Conservation (phyloP, 2,329 filamentous ascomycete genomes). For the Tympanopsis confertula region DNA sequence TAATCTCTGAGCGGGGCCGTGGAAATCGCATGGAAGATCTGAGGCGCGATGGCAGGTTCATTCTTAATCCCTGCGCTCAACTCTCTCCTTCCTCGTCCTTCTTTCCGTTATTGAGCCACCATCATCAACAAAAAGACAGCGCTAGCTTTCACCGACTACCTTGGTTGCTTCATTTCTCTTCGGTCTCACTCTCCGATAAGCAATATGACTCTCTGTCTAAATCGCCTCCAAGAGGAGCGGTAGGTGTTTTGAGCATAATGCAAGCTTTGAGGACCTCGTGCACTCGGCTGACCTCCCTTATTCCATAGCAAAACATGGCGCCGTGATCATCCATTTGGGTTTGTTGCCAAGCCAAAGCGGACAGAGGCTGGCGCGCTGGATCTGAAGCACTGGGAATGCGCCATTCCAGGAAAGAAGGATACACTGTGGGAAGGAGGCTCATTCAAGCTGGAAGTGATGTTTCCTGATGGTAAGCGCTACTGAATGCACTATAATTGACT, state of each 20-base stretch:
- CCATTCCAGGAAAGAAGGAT: slow-evolving; percentile 89
- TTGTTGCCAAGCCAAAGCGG: slow-evolving; percentile 81
- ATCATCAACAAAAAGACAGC: too few relatives aligned
- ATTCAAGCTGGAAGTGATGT: slow-evolving; percentile 86
- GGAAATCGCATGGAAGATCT: too few relatives aligned
- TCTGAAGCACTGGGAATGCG: slow-evolving; percentile 92
- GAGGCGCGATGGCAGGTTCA: too few relatives aligned
- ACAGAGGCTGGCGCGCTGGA: slow-evolving; percentile 73
- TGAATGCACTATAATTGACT: neutral
- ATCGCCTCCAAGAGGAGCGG: slow-evolving; percentile 81
- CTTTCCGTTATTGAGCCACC: too few relatives aligned
- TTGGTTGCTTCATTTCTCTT: neutral
- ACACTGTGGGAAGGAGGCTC: slow-evolving; percentile 96
- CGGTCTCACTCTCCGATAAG: neutral
- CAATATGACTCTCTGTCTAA: slow-evolving; percentile 76
- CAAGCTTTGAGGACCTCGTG: neutral
- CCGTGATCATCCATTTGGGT: slow-evolving; percentile 91
- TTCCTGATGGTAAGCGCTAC: slow-evolving; percentile 69
- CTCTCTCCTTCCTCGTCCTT: neutral
- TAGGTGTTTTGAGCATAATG: slow-evolving; percentile 28
- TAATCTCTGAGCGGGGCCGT: too few relatives aligned
- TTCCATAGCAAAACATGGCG: slow-evolving; percentile 47
- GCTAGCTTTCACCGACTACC: too few relatives aligned
- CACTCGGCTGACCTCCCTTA: too few relatives aligned
- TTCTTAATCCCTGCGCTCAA: too few relatives aligned